Evolutionary conservation across 1,284 basidiomycete genomes (phyloP).

Genomic region (Sphagnurus paluster): DNA sequence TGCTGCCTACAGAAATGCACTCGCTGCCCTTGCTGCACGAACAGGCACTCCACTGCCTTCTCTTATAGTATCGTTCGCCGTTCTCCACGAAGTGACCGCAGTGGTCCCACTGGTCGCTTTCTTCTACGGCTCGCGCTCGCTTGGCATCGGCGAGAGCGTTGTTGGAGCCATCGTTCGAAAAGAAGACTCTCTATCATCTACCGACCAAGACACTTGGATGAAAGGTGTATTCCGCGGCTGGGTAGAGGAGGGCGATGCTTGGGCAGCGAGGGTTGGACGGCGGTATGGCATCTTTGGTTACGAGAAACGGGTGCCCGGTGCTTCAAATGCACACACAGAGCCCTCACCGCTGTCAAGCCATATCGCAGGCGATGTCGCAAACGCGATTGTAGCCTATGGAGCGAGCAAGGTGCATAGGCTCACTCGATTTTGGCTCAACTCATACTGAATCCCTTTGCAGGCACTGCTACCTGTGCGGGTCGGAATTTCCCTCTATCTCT

Average conservation of each 20-base stretch:
- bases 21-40: slow-evolving; percentile 56
- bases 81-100: slow-evolving; percentile 89
- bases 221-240: slow-evolving; percentile 48
- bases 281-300: slow-evolving; percentile 85
- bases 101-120: slow-evolving; percentile 74
- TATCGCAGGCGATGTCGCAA: slow-evolving; percentile 71
- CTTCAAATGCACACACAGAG: slow-evolving; percentile 21
- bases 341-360: slow-evolving; percentile 26
- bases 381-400: slow-evolving; percentile 83
- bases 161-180: slow-evolving; percentile 39
- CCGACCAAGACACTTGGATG: slow-evolving; percentile 33
- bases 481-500: slow-evolving; percentile 71
- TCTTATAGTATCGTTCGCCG: slow-evolving; percentile 75
- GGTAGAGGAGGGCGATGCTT: slow-evolving; percentile 73
- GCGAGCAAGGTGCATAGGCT: slow-evolving; percentile 67
- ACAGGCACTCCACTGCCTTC: slow-evolving; percentile 78
- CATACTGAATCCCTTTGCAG: slow-evolving; percentile 37
- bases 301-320: slow-evolving; percentile 48
- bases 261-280: slow-evolving; percentile 72
- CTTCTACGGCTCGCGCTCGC: slow-evolving; percentile 69
- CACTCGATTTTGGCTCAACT: slow-evolving; percentile 4
- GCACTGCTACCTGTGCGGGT: slow-evolving; percentile 78
- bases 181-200: neutral
- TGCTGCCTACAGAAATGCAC: slow-evolving; percentile 47
- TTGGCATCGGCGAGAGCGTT: slow-evolving; percentile 74